Evolutionary conservation across 2,329 filamentous ascomycete species (phyloP).

Genomic region (Ophiostoma piceae): DNA sequence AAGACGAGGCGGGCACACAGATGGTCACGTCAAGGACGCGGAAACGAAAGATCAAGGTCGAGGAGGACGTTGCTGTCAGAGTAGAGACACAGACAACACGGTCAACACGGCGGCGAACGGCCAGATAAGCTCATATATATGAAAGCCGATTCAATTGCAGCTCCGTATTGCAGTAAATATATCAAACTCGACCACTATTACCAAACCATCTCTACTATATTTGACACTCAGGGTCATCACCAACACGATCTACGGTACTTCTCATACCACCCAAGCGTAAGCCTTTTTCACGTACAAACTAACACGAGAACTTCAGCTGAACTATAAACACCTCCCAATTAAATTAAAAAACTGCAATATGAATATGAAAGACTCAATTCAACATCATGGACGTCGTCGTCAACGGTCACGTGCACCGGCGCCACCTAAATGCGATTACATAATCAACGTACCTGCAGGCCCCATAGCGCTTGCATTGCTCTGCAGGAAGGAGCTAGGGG

Average conservation of each 20-base stretch:
- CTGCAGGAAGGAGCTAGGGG: neutral
- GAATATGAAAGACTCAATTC: neutral
- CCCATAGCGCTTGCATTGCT: neutral
- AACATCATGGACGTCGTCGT: neutral
- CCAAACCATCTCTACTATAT: neutral
- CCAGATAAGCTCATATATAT: neutral
- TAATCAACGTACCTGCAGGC: neutral
- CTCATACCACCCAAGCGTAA: neutral
- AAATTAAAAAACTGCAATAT: neutral
- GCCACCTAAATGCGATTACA: neutral
- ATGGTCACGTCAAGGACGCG: neutral
- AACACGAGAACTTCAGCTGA: neutral
- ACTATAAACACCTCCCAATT: no score
- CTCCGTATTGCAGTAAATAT: neutral
- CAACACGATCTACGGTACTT: neutral
- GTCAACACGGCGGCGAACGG: neutral
- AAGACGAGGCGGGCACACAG: neutral
- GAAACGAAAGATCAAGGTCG: constrained; percentile 12
- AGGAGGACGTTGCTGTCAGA: neutral
- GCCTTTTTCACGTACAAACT: neutral
- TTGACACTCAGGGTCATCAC: neutral
- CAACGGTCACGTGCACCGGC: neutral
- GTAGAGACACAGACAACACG: neutral
- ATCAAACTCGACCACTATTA: neutral
- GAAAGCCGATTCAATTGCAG: no score